These are phyloP conservation scores for Podospora fimiseda DNA, from an alignment of 495 filamentous ascomycete species.

Conservation along the genomic window DNA sequence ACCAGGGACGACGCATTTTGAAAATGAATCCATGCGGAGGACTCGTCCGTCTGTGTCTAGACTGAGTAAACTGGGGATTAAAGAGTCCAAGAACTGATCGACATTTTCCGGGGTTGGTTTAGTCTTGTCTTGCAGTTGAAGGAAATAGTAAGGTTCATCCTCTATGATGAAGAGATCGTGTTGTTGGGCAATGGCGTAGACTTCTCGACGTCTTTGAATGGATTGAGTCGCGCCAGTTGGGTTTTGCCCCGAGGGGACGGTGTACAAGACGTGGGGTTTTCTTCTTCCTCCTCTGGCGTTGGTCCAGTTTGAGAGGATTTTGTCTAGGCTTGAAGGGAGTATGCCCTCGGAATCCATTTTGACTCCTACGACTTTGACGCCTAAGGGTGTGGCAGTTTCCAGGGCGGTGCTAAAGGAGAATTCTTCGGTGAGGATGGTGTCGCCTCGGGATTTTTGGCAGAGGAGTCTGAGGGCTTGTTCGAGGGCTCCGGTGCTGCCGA, in stretches of 20 bases:
- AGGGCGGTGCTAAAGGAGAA: slow-evolving; percentile 79
- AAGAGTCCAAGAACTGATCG: slow-evolving; percentile 42
- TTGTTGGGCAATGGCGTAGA: slow-evolving; percentile 72
- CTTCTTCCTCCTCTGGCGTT: slow-evolving; percentile 46
- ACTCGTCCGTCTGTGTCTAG: slow-evolving; percentile 62
- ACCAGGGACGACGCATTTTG: slow-evolving; percentile 74
- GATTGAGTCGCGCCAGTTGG: slow-evolving; percentile 83
- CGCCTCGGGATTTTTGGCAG: slow-evolving; percentile 55
- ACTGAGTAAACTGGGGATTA: slow-evolving; percentile 58
- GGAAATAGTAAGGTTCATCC: slow-evolving; percentile 95
- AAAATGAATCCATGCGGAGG: slow-evolving; percentile 72
- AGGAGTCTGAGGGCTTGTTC: slow-evolving; percentile 77
- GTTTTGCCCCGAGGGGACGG: slow-evolving; percentile 83
- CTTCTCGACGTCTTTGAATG: slow-evolving; percentile 52
- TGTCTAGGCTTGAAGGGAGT: slow-evolving; percentile 58
- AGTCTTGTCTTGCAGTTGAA: slow-evolving; percentile 88
- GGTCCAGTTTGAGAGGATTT: slow-evolving; percentile 63
- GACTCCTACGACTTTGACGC: slow-evolving; percentile 65
- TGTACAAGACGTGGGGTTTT: slow-evolving; percentile 77
- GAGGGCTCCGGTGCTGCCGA: slow-evolving; percentile 71
- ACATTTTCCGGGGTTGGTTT: slow-evolving; percentile 16
- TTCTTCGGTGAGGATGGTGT: slow-evolving; percentile 74
- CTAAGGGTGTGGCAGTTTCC: slow-evolving; percentile 74
- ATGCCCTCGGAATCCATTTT: slow-evolving; percentile 75
- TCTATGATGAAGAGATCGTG: slow-evolving; percentile 86